Conservation (phyloP, 768 basidiomycete genomes). For the Xerocomus spinulosus region DNA sequence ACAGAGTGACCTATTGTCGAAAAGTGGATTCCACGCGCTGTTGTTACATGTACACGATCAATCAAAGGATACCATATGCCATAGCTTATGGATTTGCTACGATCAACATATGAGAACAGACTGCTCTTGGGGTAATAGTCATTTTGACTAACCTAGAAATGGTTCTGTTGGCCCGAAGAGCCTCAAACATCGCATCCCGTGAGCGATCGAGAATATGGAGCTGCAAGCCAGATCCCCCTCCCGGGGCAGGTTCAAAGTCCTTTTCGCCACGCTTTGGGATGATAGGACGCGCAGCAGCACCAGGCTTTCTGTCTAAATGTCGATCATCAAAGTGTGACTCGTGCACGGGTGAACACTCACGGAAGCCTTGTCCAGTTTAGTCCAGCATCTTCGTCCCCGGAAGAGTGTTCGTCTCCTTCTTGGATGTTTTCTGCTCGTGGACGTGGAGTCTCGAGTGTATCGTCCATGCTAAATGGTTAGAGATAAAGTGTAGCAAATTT, state of each 20-base stretch:
- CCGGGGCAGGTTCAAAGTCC: constrained; percentile 81
- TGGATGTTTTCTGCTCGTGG: constrained; percentile 13
- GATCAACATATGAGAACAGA: background rate
- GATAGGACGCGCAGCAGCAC: constrained; percentile 47
- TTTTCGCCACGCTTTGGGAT: constrained; percentile 98
- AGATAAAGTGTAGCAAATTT: no score
- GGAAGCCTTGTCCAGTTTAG: constrained; percentile 81
- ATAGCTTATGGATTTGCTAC: constrained; percentile 74
- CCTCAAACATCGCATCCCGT: constrained; percentile 82
- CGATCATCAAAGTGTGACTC: constrained; percentile 4
- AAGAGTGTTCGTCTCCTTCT: constrained; percentile 43
- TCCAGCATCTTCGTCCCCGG: constrained; percentile 70
- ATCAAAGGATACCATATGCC: constrained; percentile 73
- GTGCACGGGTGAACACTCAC: constrained; percentile 33
- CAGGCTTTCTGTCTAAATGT: constrained; percentile 16
- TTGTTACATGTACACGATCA: constrained; percentile 59
- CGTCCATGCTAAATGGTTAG: constrained; percentile 46
- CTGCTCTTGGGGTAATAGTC: background rate
- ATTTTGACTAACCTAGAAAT: constrained; percentile 60
- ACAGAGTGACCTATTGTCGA: constrained; percentile 76
- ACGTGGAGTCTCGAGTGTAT: constrained; percentile 46
- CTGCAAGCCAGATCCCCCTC: constrained; percentile 69
- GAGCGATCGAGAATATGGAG: constrained; percentile 75
- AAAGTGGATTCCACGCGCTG: constrained; percentile 82
- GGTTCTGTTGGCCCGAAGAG: constrained; percentile 66